These are phyloP conservation scores for Irpex sp. DNA, from an alignment of 1,284 basidiomycete genomes.

Conservation along the genomic window DNA sequence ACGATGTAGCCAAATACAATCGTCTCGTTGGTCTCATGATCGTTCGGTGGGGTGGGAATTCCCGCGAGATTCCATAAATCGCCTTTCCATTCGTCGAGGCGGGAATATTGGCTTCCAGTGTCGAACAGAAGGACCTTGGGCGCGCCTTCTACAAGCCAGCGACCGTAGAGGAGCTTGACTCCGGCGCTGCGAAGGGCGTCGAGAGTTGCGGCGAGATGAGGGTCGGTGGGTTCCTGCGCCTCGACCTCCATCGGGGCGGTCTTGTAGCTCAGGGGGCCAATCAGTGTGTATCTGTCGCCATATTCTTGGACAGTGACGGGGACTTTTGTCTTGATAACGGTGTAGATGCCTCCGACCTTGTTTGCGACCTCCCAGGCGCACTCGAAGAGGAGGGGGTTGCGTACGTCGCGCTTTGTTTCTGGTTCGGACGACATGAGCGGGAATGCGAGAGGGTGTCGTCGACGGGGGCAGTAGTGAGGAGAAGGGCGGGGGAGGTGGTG, in stretches of 20 bases:
- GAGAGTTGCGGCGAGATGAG: slow-evolving; percentile 67
- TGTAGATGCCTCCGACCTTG: slow-evolving; percentile 99
- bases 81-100: slow-evolving; percentile 96
- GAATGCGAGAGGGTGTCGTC: background rate
- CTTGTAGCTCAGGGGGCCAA: slow-evolving; percentile 96
- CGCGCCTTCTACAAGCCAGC: slow-evolving; percentile 97
- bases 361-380: slow-evolving; percentile 95
- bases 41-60: slow-evolving; percentile 93
- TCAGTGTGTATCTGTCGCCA: slow-evolving; percentile 88
- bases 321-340: slow-evolving; percentile 98
- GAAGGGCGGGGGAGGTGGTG: slow-evolving; percentile 1
- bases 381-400: slow-evolving; percentile 80
- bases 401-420: slow-evolving; percentile 64
- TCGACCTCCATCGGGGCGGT: slow-evolving; percentile 99
- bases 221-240: slow-evolving; percentile 79
- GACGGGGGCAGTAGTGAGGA: slow-evolving; percentile 1
- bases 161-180: slow-evolving; percentile 92
- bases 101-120: slow-evolving; percentile 83
- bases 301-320: slow-evolving; percentile 95
- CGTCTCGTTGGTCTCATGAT: slow-evolving; percentile 98
- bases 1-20: slow-evolving; percentile 98
- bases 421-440: slow-evolving; percentile 24
- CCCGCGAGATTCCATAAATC: slow-evolving; percentile 98
- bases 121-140: slow-evolving; percentile 95
- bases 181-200: slow-evolving; percentile 82